Evolutionary conservation across 192 early-diverging fungal genomes (phyloP), one percentile per base, ranked within the genome.

Genomic region (Dispira parvispora): DNA sequence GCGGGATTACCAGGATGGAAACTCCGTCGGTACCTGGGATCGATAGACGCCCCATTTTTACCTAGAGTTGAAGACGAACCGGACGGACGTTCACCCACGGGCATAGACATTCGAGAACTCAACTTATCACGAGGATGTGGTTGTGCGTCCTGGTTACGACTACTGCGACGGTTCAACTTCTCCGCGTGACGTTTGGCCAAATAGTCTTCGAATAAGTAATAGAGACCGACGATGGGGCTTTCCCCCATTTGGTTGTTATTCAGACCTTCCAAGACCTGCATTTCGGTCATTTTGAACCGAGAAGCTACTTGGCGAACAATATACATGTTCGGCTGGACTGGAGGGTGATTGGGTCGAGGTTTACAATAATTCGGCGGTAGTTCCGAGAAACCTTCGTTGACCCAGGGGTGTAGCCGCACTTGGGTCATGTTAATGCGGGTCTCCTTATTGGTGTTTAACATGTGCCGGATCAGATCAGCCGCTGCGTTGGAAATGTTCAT

Each of bases 401-500:
- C 80, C 90, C 90, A 92, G 2, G 80, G 76, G 57, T 92, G 88
- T 21, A 65, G 64, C 32, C 84, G 68, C 21, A 90, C 82, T 47
- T 84, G 86, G 61, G 73, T 69, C 63, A 92, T 75, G 0, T 80
- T 82, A 18, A 85, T 83, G 38, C 90, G 75, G 45, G 71, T 62
- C 54, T 75, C 73, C 1, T 86, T 86, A 70, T 85, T 82, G 26
- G 86, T 86, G 1, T 85, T 84, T 1, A 92, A 76, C 57, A 90
- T 77, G 44, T 80, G 78, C 55, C 73, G 69, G 26, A 92, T 75
- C 45, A 92, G 67, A 68, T 86, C 75, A 67, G 78, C 66, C 62
- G 79, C 72, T 46, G 76, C 72, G 50, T 69, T 70, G 57, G 71
- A 69, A 18, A 45, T 13, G 0, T 21, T 23, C 62, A 83, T 65